These are phyloP conservation scores for Thelonectria rubi DNA, from an alignment of 2,329 filamentous ascomycete species.

Conservation along the genomic window DNA sequence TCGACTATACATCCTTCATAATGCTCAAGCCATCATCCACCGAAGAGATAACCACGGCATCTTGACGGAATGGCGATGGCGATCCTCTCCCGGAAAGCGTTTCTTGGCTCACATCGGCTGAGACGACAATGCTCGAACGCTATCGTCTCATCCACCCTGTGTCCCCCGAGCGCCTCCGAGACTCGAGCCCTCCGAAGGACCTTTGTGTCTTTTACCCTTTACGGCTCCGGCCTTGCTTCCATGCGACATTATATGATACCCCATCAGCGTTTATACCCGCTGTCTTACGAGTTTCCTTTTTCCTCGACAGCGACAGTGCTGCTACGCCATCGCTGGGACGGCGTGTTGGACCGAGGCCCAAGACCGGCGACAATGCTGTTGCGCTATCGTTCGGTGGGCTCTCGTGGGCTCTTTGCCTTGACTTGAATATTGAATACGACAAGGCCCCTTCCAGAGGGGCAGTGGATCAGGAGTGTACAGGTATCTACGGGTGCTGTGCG, in stretches of 20 bases:
- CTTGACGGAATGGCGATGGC: slow-evolving; percentile 44
- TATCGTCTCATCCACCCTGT: slow-evolving; percentile 48
- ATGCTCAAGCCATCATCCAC: not conserved
- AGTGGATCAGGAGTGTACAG: slow-evolving; percentile 9
- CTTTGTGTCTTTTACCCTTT: slow-evolving; percentile 27
- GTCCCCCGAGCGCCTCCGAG: slow-evolving; percentile 24
- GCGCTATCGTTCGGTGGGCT: slow-evolving; percentile 60
- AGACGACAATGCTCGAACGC: slow-evolving; percentile 63
- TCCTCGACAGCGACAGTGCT: slow-evolving; percentile 64
- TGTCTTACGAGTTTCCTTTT: slow-evolving; percentile 52
- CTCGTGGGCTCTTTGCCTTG: slow-evolving; percentile 57
- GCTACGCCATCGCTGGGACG: slow-evolving; percentile 65
- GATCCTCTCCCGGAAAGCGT: slow-evolving; percentile 49
- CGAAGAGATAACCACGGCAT: not conserved
- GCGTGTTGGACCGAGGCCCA: slow-evolving; percentile 59
- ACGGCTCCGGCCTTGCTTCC: slow-evolving; percentile 34
- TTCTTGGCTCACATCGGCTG: slow-evolving; percentile 37
- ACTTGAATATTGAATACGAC: slow-evolving; percentile 9
- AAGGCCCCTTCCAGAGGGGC: not conserved
- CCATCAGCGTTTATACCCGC: slow-evolving; percentile 57
- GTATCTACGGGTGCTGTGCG: not conserved
- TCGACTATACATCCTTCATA: slow-evolving; percentile 16
- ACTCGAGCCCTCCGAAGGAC: slow-evolving; percentile 13
- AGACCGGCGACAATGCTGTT: slow-evolving; percentile 60
- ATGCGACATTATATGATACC: slow-evolving; percentile 51